Conservation (phyloP, 2,329 filamentous ascomycete species). For the Penicillium polonicum region DNA sequence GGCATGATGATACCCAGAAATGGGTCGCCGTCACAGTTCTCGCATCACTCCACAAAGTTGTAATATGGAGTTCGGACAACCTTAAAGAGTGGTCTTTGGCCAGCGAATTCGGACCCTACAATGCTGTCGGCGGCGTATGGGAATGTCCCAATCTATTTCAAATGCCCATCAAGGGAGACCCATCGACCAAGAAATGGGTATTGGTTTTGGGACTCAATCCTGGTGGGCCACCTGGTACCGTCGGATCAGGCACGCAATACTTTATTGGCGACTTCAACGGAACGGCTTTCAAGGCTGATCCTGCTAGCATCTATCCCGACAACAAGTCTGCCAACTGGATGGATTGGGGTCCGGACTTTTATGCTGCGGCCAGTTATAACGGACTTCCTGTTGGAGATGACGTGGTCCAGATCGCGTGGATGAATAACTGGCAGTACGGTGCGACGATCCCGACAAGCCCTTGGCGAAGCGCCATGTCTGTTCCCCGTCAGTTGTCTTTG, state of each 20-base stretch:
- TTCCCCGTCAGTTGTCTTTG: slow-evolving; percentile 24
- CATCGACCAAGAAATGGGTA: slow-evolving; percentile 27
- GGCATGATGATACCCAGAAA: slow-evolving; percentile 22
- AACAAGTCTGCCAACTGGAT: slow-evolving; percentile 29
- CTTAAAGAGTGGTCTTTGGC: slow-evolving; percentile 28
- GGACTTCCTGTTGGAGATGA: slow-evolving; percentile 20
- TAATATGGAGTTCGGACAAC: slow-evolving; percentile 27
- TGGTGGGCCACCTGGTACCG: slow-evolving; percentile 29
- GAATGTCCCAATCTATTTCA: slow-evolving; percentile 32
- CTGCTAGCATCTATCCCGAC: slow-evolving; percentile 11
- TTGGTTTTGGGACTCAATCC: slow-evolving; percentile 28
- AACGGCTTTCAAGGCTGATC: slow-evolving; percentile 25
- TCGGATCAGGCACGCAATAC: slow-evolving; percentile 32
- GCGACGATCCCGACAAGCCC: slow-evolving; percentile 22
- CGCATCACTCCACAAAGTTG: slow-evolving; percentile 23
- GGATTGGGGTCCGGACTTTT: slow-evolving; percentile 33
- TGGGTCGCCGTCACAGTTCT: slow-evolving; percentile 24
- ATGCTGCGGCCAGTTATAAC: slow-evolving; percentile 26
- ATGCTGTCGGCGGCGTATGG: slow-evolving; percentile 30
- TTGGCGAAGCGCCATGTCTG: slow-evolving; percentile 32
- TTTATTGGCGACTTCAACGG: slow-evolving; percentile 32
- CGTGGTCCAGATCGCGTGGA: slow-evolving; percentile 26
- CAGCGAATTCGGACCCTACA: slow-evolving; percentile 29
- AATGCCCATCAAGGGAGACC: slow-evolving; percentile 20
- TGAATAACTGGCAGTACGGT: slow-evolving; percentile 35